phyloP scores from a whole-genome alignment of 2,329 filamentous ascomycete genomes.

The Metarhizium sp. region DNA sequence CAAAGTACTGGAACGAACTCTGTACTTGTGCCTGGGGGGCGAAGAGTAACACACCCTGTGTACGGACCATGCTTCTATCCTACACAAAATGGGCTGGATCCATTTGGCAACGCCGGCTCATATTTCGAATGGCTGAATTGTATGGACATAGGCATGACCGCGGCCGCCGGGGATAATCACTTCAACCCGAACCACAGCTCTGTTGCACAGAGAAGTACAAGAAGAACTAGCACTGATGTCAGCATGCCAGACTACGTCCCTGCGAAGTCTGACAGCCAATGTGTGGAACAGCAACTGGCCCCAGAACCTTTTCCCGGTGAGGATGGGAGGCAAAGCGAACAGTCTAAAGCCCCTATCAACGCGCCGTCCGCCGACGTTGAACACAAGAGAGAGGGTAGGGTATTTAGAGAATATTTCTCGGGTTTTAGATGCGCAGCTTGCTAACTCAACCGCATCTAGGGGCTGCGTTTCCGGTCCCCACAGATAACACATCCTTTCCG shows the following conservation, averaged over 20 bases:
- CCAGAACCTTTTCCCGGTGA: slow-evolving; percentile 21
- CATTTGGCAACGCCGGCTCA: slow-evolving; percentile 13
- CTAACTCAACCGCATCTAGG: slow-evolving; percentile 1
- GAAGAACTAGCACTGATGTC: slow-evolving; percentile 25
- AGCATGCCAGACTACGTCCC: slow-evolving; percentile 33
- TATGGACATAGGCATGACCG: slow-evolving; percentile 10
- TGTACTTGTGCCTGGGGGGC: neutral
- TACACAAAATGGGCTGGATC: slow-evolving; percentile 8
- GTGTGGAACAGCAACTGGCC: slow-evolving; percentile 6
- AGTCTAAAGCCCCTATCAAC: slow-evolving; percentile 31
- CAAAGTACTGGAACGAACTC: neutral
- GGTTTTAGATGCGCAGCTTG: neutral
- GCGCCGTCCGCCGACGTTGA: slow-evolving; percentile 21
- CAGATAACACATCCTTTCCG: slow-evolving; percentile 11
- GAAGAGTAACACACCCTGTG: slow-evolving; percentile 8
- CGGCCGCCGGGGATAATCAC: slow-evolving; percentile 4
- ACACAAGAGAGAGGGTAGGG: slow-evolving; percentile 11
- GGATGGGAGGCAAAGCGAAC: slow-evolving; percentile 14
- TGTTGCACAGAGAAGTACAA: slow-evolving; percentile 7
- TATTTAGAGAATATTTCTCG: neutral
- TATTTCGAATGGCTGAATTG: slow-evolving; percentile 20
- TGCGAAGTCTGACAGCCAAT: slow-evolving; percentile 4
- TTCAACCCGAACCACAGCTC: slow-evolving; percentile 5
- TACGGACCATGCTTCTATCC: neutral
- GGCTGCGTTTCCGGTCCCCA: slow-evolving; percentile 11